Percentiles rank a stretch among this genome's conserved stretches.
phyloP scores from a whole-genome alignment of 1,284 basidiomycete species.

The Ustilago curta region DNA sequence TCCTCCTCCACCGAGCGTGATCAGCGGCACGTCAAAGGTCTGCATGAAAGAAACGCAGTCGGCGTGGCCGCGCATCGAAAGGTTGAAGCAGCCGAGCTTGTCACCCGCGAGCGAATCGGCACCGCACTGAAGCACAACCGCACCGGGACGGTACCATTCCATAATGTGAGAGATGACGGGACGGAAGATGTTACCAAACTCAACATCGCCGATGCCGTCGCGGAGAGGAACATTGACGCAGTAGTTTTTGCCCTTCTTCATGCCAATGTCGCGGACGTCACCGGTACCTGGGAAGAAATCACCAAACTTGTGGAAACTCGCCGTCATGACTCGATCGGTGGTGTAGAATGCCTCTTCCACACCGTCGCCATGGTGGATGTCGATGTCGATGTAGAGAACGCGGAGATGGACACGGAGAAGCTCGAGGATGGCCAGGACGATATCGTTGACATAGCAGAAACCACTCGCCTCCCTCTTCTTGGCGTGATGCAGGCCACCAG shows the following conservation, averaged over 20 bases:
- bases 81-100: slow-evolving; percentile 95
- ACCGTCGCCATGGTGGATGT: slow-evolving; percentile 97
- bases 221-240: slow-evolving; percentile 92
- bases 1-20: slow-evolving; percentile 93
- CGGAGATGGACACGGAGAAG: slow-evolving; percentile 75
- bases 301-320: slow-evolving; percentile 89
- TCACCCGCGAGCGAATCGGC: slow-evolving; percentile 95
- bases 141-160: slow-evolving; percentile 89
- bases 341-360: slow-evolving; percentile 99
- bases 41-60: slow-evolving; percentile 89
- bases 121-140: slow-evolving; percentile 93
- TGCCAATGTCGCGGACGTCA: slow-evolving; percentile 79
- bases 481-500: slow-evolving; percentile 95
- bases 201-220: slow-evolving; percentile 87
- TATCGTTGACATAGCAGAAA: slow-evolving; percentile 97
- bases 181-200: slow-evolving; percentile 76
- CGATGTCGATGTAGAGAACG: slow-evolving; percentile 97
- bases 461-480: slow-evolving; percentile 96
- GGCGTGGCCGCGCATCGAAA: slow-evolving; percentile 92
- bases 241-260: slow-evolving; percentile 88
- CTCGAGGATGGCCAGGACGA: slow-evolving; percentile 66
- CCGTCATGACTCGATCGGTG: slow-evolving; percentile 96
- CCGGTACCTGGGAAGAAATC: slow-evolving; percentile 95
- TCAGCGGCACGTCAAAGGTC: slow-evolving; percentile 85
- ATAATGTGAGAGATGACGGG: slow-evolving; percentile 82